A percentile compares a stretch with the other conserved stretches of the same genome.
phyloP scores from a whole-genome alignment of 768 basidiomycete species.

The Grammothele lineata region DNA sequence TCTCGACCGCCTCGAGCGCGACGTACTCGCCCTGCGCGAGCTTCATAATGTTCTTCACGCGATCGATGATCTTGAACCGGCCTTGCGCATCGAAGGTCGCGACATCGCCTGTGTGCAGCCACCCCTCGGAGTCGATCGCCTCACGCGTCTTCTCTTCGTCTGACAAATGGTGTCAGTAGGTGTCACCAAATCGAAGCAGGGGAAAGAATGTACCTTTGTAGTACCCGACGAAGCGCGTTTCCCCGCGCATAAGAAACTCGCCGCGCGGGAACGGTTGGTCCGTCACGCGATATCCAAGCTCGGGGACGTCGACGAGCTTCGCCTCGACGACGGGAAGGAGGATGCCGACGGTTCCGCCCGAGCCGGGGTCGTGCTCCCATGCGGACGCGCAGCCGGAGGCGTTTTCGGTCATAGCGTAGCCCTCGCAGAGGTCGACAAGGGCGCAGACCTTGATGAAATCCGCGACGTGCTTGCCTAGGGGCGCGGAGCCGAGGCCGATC shows the following conservation, averaged over 20 bases:
- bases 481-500: slow-evolving; percentile 82
- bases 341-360: slow-evolving; percentile 79
- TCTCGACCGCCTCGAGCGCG: slow-evolving; percentile 93
- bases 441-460: slow-evolving; percentile 88
- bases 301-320: slow-evolving; percentile 87
- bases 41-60: slow-evolving; percentile 99
- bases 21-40: slow-evolving; percentile 98
- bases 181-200: neutral
- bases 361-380: slow-evolving; percentile 54
- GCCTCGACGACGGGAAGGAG: slow-evolving; percentile 71
- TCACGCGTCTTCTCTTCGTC: slow-evolving; percentile 81
- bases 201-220: slow-evolving; percentile 30
- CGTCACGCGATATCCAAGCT: slow-evolving; percentile 83
- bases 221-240: slow-evolving; percentile 60
- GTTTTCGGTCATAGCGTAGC: slow-evolving; percentile 90
- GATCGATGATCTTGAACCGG: slow-evolving; percentile 87
- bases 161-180: slow-evolving; percentile 1
- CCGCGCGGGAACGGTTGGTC: slow-evolving; percentile 91
- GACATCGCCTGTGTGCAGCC: slow-evolving; percentile 90
- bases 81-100: slow-evolving; percentile 77
- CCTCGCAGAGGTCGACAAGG: slow-evolving; percentile 74
- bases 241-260: slow-evolving; percentile 73
- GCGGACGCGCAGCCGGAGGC: slow-evolving; percentile 55
- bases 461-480: slow-evolving; percentile 78
- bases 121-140: slow-evolving; percentile 81